These are phyloP conservation scores for Rhododendron molle DNA, from an alignment of 148 eudicot genomes.

Conservation along the genomic window DNA sequence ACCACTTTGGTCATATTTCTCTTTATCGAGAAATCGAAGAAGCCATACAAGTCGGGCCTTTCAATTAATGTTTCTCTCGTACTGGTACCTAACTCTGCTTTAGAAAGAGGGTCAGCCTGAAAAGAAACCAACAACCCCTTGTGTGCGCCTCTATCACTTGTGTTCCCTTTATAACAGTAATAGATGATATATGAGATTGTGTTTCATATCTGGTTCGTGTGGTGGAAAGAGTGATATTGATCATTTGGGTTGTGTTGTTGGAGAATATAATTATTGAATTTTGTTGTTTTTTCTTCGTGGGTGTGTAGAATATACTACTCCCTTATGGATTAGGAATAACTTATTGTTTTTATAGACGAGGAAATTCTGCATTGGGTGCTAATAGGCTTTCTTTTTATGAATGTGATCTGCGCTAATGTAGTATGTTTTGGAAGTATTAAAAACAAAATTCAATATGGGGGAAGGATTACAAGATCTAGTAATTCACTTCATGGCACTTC, in stretches of 20 bases:
- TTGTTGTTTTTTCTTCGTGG: not conserved
- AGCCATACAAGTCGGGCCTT: too few species aligned
- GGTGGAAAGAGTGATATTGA: not conserved
- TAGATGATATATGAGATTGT: not conserved
- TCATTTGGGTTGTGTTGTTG: not conserved
- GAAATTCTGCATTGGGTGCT: not conserved
- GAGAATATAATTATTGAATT: not conserved
- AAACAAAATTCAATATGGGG: not conserved
- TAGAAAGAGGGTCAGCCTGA: too few species aligned
- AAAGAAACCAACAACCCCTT: too few species aligned
- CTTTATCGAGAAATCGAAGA: too few species aligned
- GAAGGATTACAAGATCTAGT: not conserved
- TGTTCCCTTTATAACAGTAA: too few species aligned
- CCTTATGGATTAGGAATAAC: not conserved
- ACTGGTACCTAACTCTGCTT: too few species aligned
- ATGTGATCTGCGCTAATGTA: not conserved
- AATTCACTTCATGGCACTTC: not conserved
- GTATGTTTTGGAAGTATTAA: not conserved
- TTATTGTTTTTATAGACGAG: not conserved
- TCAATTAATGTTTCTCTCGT: too few species aligned
- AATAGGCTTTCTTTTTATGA: not conserved
- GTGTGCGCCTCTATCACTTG: too few species aligned
- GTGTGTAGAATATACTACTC: not conserved
- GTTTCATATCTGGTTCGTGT: not conserved
- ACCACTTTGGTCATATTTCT: too few species aligned